Conservation (phyloP, 164 flowering plant species). For the Dillenia suffruticosa region DNA sequence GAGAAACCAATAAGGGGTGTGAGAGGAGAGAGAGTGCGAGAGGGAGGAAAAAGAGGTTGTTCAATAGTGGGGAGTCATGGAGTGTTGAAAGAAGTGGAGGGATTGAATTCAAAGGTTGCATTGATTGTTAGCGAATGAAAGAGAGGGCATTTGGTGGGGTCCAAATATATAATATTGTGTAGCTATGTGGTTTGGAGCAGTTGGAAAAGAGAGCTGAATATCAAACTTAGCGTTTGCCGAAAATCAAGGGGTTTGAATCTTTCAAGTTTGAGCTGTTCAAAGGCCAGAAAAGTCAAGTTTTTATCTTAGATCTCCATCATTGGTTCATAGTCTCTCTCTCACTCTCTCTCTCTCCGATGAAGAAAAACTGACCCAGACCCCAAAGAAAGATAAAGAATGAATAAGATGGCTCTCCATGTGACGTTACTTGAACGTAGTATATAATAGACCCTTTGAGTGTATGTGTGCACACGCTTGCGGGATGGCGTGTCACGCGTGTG, state of each 20-base stretch:
- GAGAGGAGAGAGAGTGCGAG: constrained; percentile 11
- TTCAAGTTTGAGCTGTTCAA: constrained; percentile 25
- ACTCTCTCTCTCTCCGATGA: not conserved
- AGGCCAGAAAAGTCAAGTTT: constrained; percentile 23
- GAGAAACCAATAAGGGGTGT: not conserved
- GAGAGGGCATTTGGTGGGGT: constrained; percentile 26
- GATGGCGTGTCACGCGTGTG: constrained; percentile 24
- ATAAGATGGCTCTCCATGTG: constrained; percentile 8
- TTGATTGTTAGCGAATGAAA: constrained; percentile 32
- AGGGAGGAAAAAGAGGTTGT: constrained; percentile 8
- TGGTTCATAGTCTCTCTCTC: constrained; percentile 8
- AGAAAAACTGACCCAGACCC: not conserved
- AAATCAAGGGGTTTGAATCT: constrained; percentile 1
- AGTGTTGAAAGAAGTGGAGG: constrained; percentile 29
- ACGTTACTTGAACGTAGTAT: not conserved
- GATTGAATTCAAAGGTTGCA: constrained; percentile 50
- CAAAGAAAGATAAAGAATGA: not conserved
- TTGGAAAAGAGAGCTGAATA: not conserved
- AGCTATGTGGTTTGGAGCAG: not conserved
- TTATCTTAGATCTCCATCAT: constrained; percentile 25
- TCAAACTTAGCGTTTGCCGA: constrained; percentile 7
- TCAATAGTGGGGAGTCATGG: constrained; percentile 30
- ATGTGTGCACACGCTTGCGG: constrained; percentile 14
- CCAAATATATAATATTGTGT: not conserved
- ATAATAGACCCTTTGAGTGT: constrained; percentile 16